Base-by-base conservation (phyloP, 371 early-diverging fungal species). In the Enterocytospora artemiae region DNA sequence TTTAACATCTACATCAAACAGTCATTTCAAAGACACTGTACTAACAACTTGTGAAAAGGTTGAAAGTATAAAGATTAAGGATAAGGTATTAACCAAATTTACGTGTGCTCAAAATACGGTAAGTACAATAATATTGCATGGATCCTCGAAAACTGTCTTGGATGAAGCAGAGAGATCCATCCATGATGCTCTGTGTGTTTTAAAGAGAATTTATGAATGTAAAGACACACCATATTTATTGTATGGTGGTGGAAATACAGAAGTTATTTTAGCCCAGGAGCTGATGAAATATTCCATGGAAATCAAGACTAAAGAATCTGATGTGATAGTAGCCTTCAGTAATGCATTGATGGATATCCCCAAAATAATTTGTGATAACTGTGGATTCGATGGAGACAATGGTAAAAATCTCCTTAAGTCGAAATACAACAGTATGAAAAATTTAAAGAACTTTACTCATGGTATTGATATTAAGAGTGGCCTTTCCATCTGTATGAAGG, bases 141-240 rank as follows among this genome's bases (percentile, higher is more conserved):
- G 97, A 73, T 90, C 93, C 18, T 91, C 94, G 5, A 82, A 85
- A 63, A 95, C 96, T 76, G 80, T 98, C 51, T 83, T 95, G 32
- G 99, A 96, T 81, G 97, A 98, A 81, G 93, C 95, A 36, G 97
- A 98, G 82, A 86, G 99, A 61, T 89, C 91, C 18, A 83, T 98
- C 50, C 95, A 96, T 74, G 99, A 96, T 74, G 97, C 96, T 28
- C 85, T 96, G 50, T 89, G 90, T 75, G 97, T 96, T 5, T 81
- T 96, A 41, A 88, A 90, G 52, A 90, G 90, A 34, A 88, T 91
- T 24, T n/a, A n/a, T n/a, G n/a, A n/a, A n/a, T n/a, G n/a, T n/a
- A 83, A 83, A 65, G 52, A 70, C 5, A 90, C 92, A 75, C 89
- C 91, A n/a, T 84, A 87, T 55, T 91, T 91, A 48, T 89, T 93